Base-by-base conservation (phyloP, 2,329 filamentous ascomycete species). In the Aspergillus niger region DNA sequence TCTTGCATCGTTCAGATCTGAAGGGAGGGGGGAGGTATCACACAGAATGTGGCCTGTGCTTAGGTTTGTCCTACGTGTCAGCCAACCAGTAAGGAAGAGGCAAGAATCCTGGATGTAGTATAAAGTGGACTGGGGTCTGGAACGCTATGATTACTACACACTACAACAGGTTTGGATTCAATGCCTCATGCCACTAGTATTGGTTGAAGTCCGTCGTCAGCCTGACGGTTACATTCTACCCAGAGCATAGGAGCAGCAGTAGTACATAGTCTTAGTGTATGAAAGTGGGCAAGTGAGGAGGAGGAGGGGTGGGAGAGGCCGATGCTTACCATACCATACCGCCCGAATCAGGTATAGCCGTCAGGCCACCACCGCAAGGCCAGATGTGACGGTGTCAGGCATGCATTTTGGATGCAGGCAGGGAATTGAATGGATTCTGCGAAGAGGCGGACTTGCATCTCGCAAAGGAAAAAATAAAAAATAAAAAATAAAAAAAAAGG, bases 21-120 rank as follows among this genome's bases (percentile, higher is more conserved):
- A 49, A 26, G 41, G 36, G 50, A 36, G 32, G 32, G 50, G n/a
- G 50, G 28, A 43, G 50, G 48, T 57, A 44, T 58, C 59, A 51
- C 59, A 58, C 55, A 51, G 52, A 59, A 59, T 61, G 59, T 61
- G 59, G 59, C 48, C 59, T 52, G 59, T 55, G 59, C 56, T 55
- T 59, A 55, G 52, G 36, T 59, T 58, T 48, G 55, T 43, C 36
- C 26, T 59, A 24, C 56, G 52, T 44, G 28, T 55, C 22, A 55
- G 32, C 59, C 41, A 44, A 44, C 59, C 59, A 61, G 51, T 43
- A 39, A 50, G 50, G n/a, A 15, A 24, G 30, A 17, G 39, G 26
- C 41, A 55, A 15, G 24, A 47, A 55, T 47, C 26, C 8, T 28
- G 20, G 20, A 32, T 8, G 47, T 47, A 24, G 30, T 22, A 15